A percentile compares a stretch with the other conserved stretches of the same genome.
phyloP scores from a whole-genome alignment of 805 yeast species.

The Tetrapisispora pingtungensis region DNA sequence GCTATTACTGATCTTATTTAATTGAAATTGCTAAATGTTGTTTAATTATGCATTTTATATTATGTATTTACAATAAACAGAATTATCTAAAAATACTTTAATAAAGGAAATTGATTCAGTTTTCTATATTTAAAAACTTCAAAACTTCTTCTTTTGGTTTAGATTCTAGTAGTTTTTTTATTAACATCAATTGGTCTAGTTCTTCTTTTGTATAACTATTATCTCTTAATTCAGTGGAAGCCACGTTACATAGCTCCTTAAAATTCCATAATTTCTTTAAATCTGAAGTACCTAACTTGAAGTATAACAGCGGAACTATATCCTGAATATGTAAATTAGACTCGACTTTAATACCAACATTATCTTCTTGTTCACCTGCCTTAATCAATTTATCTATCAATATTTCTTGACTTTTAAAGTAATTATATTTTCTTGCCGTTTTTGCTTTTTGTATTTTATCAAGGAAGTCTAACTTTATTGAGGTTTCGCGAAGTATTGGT shows the following conservation, averaged over 20 bases:
- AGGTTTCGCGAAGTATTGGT: slow-evolving; percentile 17
- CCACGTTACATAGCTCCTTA: slow-evolving; percentile 38
- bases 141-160: slow-evolving; percentile 64
- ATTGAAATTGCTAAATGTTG: slow-evolving; percentile 1
- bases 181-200: slow-evolving; percentile 39
- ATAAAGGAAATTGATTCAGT: slow-evolving; percentile 1
- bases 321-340: slow-evolving; percentile 7
- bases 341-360: slow-evolving; percentile 1
- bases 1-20: slow-evolving; percentile 1
- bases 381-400: slow-evolving; percentile 25
- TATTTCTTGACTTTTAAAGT: slow-evolving; percentile 27
- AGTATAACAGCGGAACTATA: slow-evolving; percentile 26
- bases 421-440: slow-evolving; percentile 33
- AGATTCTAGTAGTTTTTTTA: slow-evolving; percentile 50
- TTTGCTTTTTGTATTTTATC: slow-evolving; percentile 25
- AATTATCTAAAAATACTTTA: neutral
- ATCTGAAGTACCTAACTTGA: slow-evolving; percentile 27
- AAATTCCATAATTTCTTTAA: slow-evolving; percentile 34
- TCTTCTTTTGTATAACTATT: slow-evolving; percentile 27
- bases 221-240: slow-evolving; percentile 21
- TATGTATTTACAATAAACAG: slow-evolving; percentile 1
- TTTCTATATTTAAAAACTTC: slow-evolving; percentile 39
- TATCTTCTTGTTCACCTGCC: slow-evolving; percentile 13
- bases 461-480: slow-evolving; percentile 22
- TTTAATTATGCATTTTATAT: neutral